phyloP scores from a whole-genome alignment of 1,284 basidiomycete genomes.

The Cerioporus squamosus region DNA sequence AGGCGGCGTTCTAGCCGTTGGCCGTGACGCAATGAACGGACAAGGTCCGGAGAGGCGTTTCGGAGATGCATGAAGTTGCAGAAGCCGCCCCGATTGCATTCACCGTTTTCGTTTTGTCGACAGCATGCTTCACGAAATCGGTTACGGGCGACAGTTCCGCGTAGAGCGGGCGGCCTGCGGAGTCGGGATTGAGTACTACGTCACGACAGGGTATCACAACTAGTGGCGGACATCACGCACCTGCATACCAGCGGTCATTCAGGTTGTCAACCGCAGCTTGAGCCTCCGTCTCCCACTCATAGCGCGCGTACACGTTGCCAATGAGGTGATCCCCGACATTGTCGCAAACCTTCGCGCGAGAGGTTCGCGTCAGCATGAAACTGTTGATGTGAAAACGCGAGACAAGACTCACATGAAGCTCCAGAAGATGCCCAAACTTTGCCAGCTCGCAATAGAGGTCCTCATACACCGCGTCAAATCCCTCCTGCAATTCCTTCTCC shows the following conservation, averaged over 20 bases:
- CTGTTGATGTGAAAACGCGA: neutral
- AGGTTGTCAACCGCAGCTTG: conserved; percentile 91
- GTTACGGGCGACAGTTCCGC: conserved; percentile 99
- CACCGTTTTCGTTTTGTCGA: conserved; percentile 96
- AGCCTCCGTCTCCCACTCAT: conserved; percentile 98
- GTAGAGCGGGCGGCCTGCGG: conserved; percentile 88
- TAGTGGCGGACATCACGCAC: conserved; percentile 48
- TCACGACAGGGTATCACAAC: neutral
- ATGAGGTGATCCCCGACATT: conserved; percentile 99
- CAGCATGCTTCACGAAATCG: conserved; percentile 99
- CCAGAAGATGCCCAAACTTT: conserved; percentile 94
- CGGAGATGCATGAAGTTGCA: conserved; percentile 99
- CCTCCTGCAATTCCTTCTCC: conserved; percentile 88
- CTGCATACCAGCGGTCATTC: conserved; percentile 98
- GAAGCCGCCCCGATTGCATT: conserved; percentile 95
- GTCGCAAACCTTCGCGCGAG: conserved; percentile 84
- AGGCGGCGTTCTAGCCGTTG: conserved; percentile 83
- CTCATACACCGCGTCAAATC: conserved; percentile 98
- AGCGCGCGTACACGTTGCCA: conserved; percentile 98
- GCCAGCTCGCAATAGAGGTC: conserved; percentile 92
- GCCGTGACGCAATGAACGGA: conserved; percentile 78
- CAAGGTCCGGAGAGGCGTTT: conserved; percentile 82
- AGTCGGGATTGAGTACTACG: neutral
- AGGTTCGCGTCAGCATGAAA: neutral
- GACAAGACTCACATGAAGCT: conserved; percentile 80